These are phyloP conservation scores for Ceratocystiopsis brevicomis DNA, from an alignment of 2,329 filamentous ascomycete genomes.

Conservation along the genomic window DNA sequence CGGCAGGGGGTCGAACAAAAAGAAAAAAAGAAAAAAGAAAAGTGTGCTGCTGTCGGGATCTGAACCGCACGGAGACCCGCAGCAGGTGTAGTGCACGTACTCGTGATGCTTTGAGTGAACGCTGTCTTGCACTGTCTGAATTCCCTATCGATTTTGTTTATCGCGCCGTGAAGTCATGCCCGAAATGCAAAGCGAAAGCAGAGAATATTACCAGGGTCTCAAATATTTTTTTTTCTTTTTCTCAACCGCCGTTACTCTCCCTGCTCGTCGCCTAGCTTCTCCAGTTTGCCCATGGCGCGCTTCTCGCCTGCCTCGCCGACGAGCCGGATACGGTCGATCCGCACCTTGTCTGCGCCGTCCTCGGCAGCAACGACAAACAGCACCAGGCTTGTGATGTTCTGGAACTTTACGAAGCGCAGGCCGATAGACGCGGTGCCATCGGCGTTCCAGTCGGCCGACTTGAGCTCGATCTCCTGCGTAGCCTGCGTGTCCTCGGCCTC, in stretches of 20 bases:
- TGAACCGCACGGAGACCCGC: conserved; percentile 7
- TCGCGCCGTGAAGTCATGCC: no score
- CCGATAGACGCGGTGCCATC: conserved; percentile 54
- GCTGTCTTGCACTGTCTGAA: no score
- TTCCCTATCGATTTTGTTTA: no score
- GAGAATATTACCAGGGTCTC: neutral
- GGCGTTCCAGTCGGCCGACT: conserved; percentile 61
- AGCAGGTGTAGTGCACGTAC: conserved; percentile 1
- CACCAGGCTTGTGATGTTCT: conserved; percentile 73
- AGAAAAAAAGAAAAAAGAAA: neutral
- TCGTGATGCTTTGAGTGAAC: neutral
- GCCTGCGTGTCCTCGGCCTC: conserved; percentile 75
- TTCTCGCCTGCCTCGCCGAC: conserved; percentile 85
- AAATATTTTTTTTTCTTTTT: no score
- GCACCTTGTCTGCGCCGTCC: conserved; percentile 64
- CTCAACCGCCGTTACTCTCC: conserved; percentile 26
- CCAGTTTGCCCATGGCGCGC: conserved; percentile 79
- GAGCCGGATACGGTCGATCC: conserved; percentile 59
- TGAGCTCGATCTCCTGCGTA: conserved; percentile 62
- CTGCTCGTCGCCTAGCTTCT: conserved; percentile 72
- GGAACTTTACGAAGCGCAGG: conserved; percentile 91
- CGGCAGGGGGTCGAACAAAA: conserved; percentile 22
- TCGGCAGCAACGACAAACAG: conserved; percentile 80
- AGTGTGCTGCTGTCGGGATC: conserved; percentile 1
- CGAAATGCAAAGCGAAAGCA: neutral